Evolutionary conservation across 257 asterid genomes (phyloP), one percentile per base, ranked within the genome.

Genomic region (Buddleja alternifolia): DNA sequence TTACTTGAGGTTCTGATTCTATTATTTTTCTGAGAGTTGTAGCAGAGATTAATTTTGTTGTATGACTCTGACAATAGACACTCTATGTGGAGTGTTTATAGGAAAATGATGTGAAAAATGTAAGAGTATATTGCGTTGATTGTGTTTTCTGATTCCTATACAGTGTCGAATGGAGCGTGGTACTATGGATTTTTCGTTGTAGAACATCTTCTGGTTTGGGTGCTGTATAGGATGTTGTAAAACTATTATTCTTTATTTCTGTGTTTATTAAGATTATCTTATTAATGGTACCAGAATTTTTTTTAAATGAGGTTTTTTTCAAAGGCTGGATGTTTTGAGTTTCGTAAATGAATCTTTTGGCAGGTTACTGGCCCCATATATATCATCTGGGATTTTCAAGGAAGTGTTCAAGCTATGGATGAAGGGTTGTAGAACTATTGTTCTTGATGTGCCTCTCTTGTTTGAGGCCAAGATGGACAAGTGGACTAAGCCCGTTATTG

Each of bases 371-470:
- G 97, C 98, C 41, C 92, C 99, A 17, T 83, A 84, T 71, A 89
- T 94, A 72, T 91, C 96, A 40, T 70, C 79, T 17, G 94, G 98
- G 40, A 89, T 91, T 53, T 62, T 86, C 39, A 21, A 71, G 73
- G 86, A 85, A 83, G 95, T 87, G 51, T 72, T 94, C 78, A 91
- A 89, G 82, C 74, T 87, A 32, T 94, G 99, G 99, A 25, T 89
- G 63, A 84, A 77, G 75, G 96, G 97, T 46, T 85, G 77, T 54
- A 82, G 82, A 51, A 70, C 73, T 44, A 89, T 91, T 46, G 88
- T 91, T 74, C 97, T 94, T 16, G 99, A 94, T 57, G 93, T 94
- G 63, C 99, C 98, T 67, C 80, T 94, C 77, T 77, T 94, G 84
- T 91, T 94, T 74, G 97, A 94, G 80, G 93, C 90, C 72, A 89